Evolutionary conservation across 1,139 yeast genomes (phyloP), one percentile per base, ranked within the genome.

Genomic region (Suhomyces atakaporum): DNA sequence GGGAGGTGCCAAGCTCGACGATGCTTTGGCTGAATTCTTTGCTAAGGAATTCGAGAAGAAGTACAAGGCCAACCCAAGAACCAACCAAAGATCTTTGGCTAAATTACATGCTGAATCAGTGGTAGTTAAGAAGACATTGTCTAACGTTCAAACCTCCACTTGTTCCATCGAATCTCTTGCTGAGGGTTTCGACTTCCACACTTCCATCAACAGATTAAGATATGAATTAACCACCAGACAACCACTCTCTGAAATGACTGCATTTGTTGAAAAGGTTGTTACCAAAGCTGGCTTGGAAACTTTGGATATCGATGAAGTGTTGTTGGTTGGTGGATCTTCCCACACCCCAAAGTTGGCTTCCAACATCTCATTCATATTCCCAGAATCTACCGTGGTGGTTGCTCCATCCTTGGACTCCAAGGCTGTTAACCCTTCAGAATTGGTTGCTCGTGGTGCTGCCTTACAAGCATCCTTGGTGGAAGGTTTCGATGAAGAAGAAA

Each of bases 11-110:
- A 72, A 79, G 58, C 76, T 92, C 52, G 98, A 92, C 60, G 80
- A 74, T 42, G 83, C 88, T 24, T 75, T 92, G 47, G 75, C 83
- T 51, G 95, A 88, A 55, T 82, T 71, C 66, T 85, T 92, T 51
- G 94, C 96, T 44, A 85, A 84, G 66, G 98, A 92, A 64, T 92
- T 94, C 63, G 83, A 89, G 73, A 88, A 89, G 77, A 88, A 89
- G 69, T 78, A 71, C 72, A 75, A 84, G 60, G 73, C 81, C 39
- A 84, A 90, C 66, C 95, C 97, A 56, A 80, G 85, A 66, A 73
- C 70, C 43, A 87, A 80, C 53, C 81, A 84, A 36, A 84, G 95
- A 62, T 87, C 97, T 19, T 59, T 86, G 53, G 95, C 98, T 49
- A 92, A 92, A 71, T 79, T 92, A 60, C 77, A 76, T 60, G 83